Conservation (phyloP, 2,329 filamentous ascomycete genomes). For the Cryphonectria naterciae region DNA sequence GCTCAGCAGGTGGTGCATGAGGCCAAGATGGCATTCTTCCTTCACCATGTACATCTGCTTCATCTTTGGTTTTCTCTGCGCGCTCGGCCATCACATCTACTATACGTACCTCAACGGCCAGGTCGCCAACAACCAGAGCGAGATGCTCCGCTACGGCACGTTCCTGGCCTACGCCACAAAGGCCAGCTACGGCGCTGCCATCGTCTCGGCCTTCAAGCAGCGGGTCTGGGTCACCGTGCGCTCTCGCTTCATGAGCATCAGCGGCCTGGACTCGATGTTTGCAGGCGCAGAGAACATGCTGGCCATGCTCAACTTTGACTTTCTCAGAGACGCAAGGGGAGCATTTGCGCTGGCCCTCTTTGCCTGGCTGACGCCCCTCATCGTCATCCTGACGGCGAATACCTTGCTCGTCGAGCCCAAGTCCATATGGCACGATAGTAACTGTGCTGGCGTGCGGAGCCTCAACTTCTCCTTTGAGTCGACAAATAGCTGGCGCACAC, state of each 20-base stretch:
- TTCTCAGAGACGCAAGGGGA: constrained; percentile 46
- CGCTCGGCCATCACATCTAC: constrained; percentile 44
- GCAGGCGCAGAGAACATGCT: constrained; percentile 40
- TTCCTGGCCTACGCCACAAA: constrained; percentile 45
- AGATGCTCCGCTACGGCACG: constrained; percentile 46
- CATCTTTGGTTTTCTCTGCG: constrained; percentile 42
- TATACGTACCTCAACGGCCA: constrained; percentile 41
- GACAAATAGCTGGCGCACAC: constrained; percentile 35
- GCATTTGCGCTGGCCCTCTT: constrained; percentile 38
- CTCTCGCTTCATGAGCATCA: constrained; percentile 34
- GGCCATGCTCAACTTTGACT: constrained; percentile 59
- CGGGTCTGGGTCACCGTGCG: constrained; percentile 36
- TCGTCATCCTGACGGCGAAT: constrained; percentile 37
- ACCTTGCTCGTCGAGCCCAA: constrained; percentile 34
- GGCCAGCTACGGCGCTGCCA: constrained; percentile 42
- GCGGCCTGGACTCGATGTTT: constrained; percentile 41
- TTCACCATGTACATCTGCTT: constrained; percentile 44
- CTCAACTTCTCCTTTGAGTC: constrained; percentile 37
- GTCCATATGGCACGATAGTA: constrained; percentile 24
- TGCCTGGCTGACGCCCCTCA: constrained; percentile 36
- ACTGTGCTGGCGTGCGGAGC: constrained; percentile 34
- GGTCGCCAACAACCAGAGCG: constrained; percentile 40
- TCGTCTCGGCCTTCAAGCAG: constrained; percentile 36
- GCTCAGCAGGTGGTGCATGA: constrained; percentile 10
- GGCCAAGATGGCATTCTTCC: constrained; percentile 29